A percentile compares a stretch with the other conserved stretches of the same genome.
These are phyloP conservation scores for Backusella circina DNA, from an alignment of 192 early-diverging fungal species.

Conservation along the genomic window DNA sequence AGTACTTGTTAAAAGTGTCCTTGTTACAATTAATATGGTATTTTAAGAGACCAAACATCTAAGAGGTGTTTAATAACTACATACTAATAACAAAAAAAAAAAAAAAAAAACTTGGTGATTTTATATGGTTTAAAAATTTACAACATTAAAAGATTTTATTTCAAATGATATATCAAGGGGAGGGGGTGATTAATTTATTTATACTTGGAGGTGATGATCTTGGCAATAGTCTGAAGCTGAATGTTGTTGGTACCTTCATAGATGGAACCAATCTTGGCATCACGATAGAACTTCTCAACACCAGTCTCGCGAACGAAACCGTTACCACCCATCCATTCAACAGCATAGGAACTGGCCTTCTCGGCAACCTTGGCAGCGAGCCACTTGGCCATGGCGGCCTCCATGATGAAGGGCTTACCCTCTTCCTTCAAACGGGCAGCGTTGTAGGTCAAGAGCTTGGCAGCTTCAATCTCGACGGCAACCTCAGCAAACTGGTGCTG, in stretches of 20 bases:
- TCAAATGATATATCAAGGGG: background rate
- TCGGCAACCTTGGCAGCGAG: constrained; percentile 95
- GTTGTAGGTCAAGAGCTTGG: constrained; percentile 92
- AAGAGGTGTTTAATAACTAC: too few species aligned
- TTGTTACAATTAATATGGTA: too few species aligned
- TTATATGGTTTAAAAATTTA: background rate
- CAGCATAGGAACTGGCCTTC: constrained; percentile 70
- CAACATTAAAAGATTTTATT: background rate
- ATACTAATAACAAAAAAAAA: background rate
- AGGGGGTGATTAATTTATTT: background rate
- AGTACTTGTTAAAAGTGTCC: too few species aligned
- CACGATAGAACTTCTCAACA: constrained; percentile 94
- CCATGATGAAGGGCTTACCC: constrained; percentile 86
- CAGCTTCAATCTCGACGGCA: constrained; percentile 93
- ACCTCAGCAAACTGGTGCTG: constrained; percentile 66
- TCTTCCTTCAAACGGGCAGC: constrained; percentile 93
- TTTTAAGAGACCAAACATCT: too few species aligned
- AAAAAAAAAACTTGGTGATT: background rate
- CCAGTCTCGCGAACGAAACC: constrained; percentile 86
- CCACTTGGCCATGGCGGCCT: constrained; percentile 98
- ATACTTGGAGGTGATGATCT: constrained; percentile 33
- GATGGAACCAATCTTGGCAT: constrained; percentile 95
- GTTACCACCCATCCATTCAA: constrained; percentile 97
- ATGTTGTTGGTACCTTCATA: constrained; percentile 96
- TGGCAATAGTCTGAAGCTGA: constrained; percentile 89